Evolutionary conservation across 306 rosid species (phyloP), one percentile per base, ranked within the genome.

Genomic region (Astragalus membranaceus): DNA sequence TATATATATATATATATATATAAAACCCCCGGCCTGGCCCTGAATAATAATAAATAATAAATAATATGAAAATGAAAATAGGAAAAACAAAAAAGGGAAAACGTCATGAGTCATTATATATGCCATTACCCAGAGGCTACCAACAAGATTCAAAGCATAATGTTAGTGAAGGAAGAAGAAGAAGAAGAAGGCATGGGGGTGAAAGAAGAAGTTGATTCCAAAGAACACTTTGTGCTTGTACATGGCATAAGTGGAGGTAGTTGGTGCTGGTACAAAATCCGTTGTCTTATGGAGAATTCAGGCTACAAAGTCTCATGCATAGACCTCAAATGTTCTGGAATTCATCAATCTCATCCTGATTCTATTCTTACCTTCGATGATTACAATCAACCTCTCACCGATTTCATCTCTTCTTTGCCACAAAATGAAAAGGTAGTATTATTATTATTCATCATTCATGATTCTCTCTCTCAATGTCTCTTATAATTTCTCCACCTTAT

Each of bases 221-320:
- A 61, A 67, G 82, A 77, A 55, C 94, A 94, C 88, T 94, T 88
- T 68, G 99, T 94, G 71, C 86, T 94, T 60, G 88, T 94, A 49
- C 99, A 91, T 78, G 99, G 99, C 44, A 12, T 91, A 63, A 30
- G 96, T 12, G 92, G 92, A 8, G 99, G 97, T 44, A 72, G 83
- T 61, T 94, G 99, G 99, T 87, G 99, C 58, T 94, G 99, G 99
- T 94, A 87, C 87, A 94, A 87, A 88, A 80, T 94, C 83, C 68
- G 85, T 75, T 85, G 92, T 56, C 90, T 90, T 3, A 84, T 94
- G 96, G 97, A 94, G 84, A 88, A 86, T 83, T 94, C 97, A 3
- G 96, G 98, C 73, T 85, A 73, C 78, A 87, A 66, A 70, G 97
- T 90, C 7, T 82, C 98, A 5, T 85, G 91, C 65, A 54, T 94